Percentiles rank a stretch among this genome's conserved stretches.
Conservation (phyloP, 371 early-diverging fungal species). For the Mucor plumbeus region DNA sequence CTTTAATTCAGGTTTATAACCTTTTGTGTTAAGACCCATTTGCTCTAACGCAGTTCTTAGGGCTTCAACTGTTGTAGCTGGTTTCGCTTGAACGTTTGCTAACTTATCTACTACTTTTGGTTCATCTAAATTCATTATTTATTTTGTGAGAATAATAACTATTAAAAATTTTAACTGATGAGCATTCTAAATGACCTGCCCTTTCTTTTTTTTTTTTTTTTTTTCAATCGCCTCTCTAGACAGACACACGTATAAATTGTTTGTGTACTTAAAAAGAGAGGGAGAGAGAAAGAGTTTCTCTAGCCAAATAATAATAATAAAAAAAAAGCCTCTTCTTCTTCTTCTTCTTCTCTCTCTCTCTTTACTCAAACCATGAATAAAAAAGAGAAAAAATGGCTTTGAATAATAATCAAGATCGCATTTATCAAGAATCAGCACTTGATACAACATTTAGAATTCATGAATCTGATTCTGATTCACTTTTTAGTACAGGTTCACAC, state of each 20-base stretch:
- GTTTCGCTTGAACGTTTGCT: neutral
- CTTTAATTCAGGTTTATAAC: conserved; percentile 56
- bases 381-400: conserved; percentile 13
- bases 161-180: neutral
- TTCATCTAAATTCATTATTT: neutral
- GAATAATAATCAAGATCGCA: conserved; percentile 2
- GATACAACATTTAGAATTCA: conserved; percentile 9
- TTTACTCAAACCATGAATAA: neutral
- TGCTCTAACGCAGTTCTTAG: conserved; percentile 50
- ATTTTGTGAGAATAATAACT: neutral
- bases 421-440: conserved; percentile 10
- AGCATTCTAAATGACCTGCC: neutral
- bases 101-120: neutral
- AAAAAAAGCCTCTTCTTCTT: neutral
- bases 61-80: conserved; percentile 46
- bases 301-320: no score
- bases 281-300: no score
- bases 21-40: conserved; percentile 56
- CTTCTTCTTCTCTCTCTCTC: neutral
- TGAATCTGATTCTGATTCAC: conserved; percentile 35
- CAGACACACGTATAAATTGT: neutral
- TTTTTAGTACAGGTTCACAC: conserved; percentile 36
- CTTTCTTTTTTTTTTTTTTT: neutral
- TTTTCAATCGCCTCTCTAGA: neutral
- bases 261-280: no score